Evolutionary conservation across 1,284 basidiomycete species (phyloP), one percentile per base, ranked within the genome.

Genomic region (Moesziomyces parantarcticus): DNA sequence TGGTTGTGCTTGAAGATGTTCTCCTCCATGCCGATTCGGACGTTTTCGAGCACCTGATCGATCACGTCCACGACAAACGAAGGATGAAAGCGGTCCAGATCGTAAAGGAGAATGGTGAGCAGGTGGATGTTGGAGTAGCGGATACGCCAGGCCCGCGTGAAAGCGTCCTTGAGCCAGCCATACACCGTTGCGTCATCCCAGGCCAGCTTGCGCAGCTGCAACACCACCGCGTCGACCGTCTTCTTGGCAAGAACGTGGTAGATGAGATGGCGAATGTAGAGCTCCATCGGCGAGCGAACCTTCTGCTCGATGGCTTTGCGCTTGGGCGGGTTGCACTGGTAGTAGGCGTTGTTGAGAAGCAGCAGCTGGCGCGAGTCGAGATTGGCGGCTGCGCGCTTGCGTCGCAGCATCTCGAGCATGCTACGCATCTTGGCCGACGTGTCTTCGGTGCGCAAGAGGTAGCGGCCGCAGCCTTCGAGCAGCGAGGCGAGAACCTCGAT

Each of bases 271-370:
- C 92, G 91, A 72, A 98, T 92, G 86, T 97, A 99, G 36, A 92
- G 88, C 78, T 97, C 93, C 86, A 95, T 92, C 0, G 91, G 90
- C 3, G 91, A 87, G n/a, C 94, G 89, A 71, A 92, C 88, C 83
- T 97, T 95, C 66, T 92, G 90, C 77, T 92, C 88, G 40, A 91
- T 88, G 0, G 92, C 92, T 0, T 91, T 89, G 56, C 97, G 90
- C 78, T 98, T 94, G 0, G 97, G 97, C 3, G 97, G 97, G 80
- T 99, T 97, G 85, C 95, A 97, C 91, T 98, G 94, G 83, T 98
- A 99, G 84, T 98, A 99, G 0, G 97, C 97, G 83, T 99, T 99
- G 85, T 99, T 97, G 32, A 99, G 88, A 75, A 98, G 86, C 26
- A 98, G 87, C 5, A 91, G 86, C 78, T 97, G 93, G 13, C 94